Conservation (phyloP, 805 yeast genomes). For the Debaryomyces hansenii region DNA sequence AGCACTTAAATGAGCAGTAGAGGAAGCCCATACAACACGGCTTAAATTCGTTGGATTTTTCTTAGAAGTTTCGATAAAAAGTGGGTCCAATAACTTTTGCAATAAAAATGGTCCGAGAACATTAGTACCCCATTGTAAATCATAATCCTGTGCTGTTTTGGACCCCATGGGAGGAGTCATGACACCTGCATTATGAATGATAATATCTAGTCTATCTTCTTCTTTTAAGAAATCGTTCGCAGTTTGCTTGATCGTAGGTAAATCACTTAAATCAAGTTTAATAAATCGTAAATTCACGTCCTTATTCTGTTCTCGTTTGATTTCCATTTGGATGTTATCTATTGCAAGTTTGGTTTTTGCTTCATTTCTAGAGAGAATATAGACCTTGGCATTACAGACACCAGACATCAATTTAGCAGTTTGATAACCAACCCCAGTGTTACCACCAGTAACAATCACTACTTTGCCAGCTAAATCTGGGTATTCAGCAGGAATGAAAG, state of each 20-base stretch:
- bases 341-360: conserved; percentile 29
- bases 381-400: conserved; percentile 22
- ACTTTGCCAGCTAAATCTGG: conserved; percentile 38
- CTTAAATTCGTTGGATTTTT: conserved; percentile 21
- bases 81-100: conserved; percentile 37
- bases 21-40: conserved; percentile 48
- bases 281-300: conserved; percentile 13
- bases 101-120: conserved; percentile 47
- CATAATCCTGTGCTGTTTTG: conserved; percentile 42
- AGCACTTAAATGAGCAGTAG: conserved; percentile 31
- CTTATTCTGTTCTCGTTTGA: conserved; percentile 17
- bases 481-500: conserved; percentile 26
- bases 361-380: conserved; percentile 34
- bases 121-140: conserved; percentile 48
- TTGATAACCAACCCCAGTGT: conserved; percentile 34
- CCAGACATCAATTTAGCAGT: conserved; percentile 24
- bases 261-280: conserved; percentile 40
- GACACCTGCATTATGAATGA: conserved; percentile 29
- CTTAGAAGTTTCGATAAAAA: conserved; percentile 32
- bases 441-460: conserved; percentile 42
- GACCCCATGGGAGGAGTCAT: conserved; percentile 27
- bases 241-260: conserved; percentile 40
- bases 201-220: conserved; percentile 17
- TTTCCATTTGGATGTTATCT: conserved; percentile 19
- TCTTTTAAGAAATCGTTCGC: conserved; percentile 19